Base-by-base conservation (phyloP, 2,329 filamentous ascomycete genomes). In the Pestalotiopsis fici region DNA sequence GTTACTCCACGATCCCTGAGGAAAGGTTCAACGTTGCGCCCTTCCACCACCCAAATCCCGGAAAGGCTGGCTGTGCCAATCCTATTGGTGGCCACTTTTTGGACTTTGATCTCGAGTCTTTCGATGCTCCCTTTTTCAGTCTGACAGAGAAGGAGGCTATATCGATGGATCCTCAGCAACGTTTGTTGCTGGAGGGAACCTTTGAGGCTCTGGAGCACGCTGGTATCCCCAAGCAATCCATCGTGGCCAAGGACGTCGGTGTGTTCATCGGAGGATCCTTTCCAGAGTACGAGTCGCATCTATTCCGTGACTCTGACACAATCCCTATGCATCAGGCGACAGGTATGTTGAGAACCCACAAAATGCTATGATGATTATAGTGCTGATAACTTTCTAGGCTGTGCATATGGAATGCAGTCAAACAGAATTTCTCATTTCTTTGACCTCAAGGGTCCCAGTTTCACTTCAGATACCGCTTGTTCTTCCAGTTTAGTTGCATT, bases 381-480 rank as follows among this genome's bases (percentile, higher is more conserved):
- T 23, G 11, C 55, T 54, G 13, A n/a, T 21, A 18, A 67, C 62
- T 62, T 61, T 23, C n/a, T 65, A 83, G 81, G 81, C 47, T 82
- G 80, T 68, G 83, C 83, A 55, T 81, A 83, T 71, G 83, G 84
- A 11, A 85, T 88, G 75, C 80, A 86, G 67, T 84, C 85, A 0
- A 87, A 87, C 68, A 79, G 86, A 59, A 78, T 88, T 23, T 87
- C 85, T 1, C 85, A 88, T 70, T 86, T 83, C 75, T 88, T 87
- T 69, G 83, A 88, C 70, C 78, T 88, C 43, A 78, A 81, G 47
- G 86, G 87, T 0, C 85, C 86, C 0, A 86, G 83, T 64, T 83
- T 87, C 66, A 84, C 85, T 0, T 77, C 83, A 3, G 83, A 87
- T 67, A 87, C 85, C 1, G 85, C 84, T 5, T 87, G 85, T 69